Evolutionary conservation across 441 rosid species (phyloP).

Genomic region (Macaranga tanarius): DNA sequence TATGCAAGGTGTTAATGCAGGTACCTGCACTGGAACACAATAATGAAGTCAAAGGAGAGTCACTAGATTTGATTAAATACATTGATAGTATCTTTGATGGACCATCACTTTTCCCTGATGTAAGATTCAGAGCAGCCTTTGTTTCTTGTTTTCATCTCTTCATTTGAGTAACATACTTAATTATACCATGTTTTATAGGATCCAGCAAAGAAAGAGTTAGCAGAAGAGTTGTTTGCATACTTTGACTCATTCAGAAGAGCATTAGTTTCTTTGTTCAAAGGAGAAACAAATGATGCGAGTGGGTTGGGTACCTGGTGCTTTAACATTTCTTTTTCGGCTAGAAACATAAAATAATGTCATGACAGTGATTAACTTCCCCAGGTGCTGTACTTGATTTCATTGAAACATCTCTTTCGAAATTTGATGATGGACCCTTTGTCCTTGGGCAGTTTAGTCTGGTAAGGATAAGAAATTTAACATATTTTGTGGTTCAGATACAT

Average conservation of each 20-base stretch:
- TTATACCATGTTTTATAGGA: conserved; percentile 39
- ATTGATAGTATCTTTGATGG: conserved; percentile 72
- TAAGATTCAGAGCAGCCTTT: conserved; percentile 31
- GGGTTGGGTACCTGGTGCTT: conserved; percentile 18
- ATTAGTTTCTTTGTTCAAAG: conserved; percentile 46
- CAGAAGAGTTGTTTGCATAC: conserved; percentile 62
- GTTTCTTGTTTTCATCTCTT: conserved; percentile 16
- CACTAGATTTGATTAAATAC: conserved; percentile 72
- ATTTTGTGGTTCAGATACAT: neutral
- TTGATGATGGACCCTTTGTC: conserved; percentile 64
- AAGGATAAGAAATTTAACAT: conserved; percentile 6
- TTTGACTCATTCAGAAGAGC: conserved; percentile 52
- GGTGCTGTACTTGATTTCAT: conserved; percentile 64
- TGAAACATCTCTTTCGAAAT: conserved; percentile 65
- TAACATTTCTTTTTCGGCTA: conserved; percentile 8
- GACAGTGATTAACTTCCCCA: conserved; percentile 22
- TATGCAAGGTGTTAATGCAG: conserved; percentile 29
- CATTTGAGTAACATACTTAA: neutral
- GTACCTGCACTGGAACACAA: conserved; percentile 80
- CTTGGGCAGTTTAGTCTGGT: conserved; percentile 73
- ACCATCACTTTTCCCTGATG: conserved; percentile 71
- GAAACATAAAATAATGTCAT: neutral
- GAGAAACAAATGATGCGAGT: conserved; percentile 61
- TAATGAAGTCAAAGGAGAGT: conserved; percentile 66
- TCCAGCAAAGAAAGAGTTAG: conserved; percentile 57